Evolutionary conservation across 805 yeast genomes (phyloP), one percentile per base, ranked within the genome.

Genomic region (Myxozyma vanderwaltii): DNA sequence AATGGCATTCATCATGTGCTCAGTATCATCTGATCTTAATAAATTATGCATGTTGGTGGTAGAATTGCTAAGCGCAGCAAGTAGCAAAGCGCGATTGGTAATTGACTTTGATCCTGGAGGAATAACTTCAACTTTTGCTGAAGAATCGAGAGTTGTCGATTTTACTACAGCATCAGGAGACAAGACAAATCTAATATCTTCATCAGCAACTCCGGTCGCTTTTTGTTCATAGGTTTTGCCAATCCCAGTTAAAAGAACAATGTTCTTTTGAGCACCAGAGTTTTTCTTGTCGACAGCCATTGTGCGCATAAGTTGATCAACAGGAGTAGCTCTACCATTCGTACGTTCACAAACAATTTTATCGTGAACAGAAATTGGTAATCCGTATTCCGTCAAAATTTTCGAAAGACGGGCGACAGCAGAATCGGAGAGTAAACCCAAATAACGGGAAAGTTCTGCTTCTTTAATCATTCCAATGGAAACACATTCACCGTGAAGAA

Each of bases 81-180:
- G 78, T 15, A 94, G 83, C 59, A 94, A 79, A 4, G 97, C 99
- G 72, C 99, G 84, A 72, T 94, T 94, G 6, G 98, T 91, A 60
- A 94, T 92, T 2, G 98, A 92, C 72, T 94, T 94, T 1, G 98
- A 92, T 1, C 99, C 99, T 3, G 99, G 99, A 17, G 99, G 99
- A 12, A 80, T 79, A 36, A 89, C 82, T 19, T 77, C 80, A 24
- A 78, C 76, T 31, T 73, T 70, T 5, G 69, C 51, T 5, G 80
- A 78, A 1, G 69, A 64, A 53, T 63, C 68, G 59, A 33, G 74
- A 66, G 51, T 71, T 68, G 73, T 58, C 7, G 44, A 35, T 10
- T 41, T 54, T 39, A 94, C 96, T 51, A 81, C 64, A 10, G 85
- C 80, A 70, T 91, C 96, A 66, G 89, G 95, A 24, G 97, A 86